Percentiles rank a stretch among this genome's conserved stretches.
These are phyloP conservation scores for Paramecium primaurelia DNA, from an alignment of 73 alveolate species.

Conservation along the genomic window DNA sequence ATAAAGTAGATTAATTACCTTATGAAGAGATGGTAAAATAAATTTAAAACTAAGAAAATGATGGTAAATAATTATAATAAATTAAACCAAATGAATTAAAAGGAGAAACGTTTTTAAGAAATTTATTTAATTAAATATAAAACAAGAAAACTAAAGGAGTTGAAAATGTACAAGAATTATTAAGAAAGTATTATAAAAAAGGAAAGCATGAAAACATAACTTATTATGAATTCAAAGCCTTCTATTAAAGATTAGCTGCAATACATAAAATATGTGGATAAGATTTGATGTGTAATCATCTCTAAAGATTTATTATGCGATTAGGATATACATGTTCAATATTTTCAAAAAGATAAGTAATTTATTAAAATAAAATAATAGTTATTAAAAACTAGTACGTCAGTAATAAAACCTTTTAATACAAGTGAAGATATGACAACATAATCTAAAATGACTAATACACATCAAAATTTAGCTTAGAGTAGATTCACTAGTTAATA, in stretches of 20 bases:
- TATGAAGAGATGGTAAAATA: conserved; percentile 6
- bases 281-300: not conserved
- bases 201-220: conserved; percentile 21
- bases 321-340: not conserved
- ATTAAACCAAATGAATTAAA: not conserved
- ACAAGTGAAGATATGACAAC: not conserved
- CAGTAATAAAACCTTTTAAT: not conserved
- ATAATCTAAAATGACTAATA: not conserved
- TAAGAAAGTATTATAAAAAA: conserved; percentile 8
- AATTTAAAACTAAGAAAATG: not conserved
- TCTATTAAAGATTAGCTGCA: not conserved
- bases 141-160: not conserved
- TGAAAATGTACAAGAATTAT: not conserved
- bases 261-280: conserved; percentile 10
- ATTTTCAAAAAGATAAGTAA: conserved; percentile 21
- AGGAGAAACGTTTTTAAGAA: not conserved
- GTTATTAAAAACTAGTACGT: not conserved
- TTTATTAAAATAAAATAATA: not conserved
- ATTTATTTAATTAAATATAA: not conserved
- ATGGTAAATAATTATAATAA: not conserved
- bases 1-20: not conserved
- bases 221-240: not conserved
- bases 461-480: not conserved
- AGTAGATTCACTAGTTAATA: not conserved
- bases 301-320: conserved; percentile 32